Evolutionary conservation across 2,329 filamentous ascomycete genomes (phyloP), one percentile per base, ranked within the genome.

Genomic region (Dactylonectria estremocensis): DNA sequence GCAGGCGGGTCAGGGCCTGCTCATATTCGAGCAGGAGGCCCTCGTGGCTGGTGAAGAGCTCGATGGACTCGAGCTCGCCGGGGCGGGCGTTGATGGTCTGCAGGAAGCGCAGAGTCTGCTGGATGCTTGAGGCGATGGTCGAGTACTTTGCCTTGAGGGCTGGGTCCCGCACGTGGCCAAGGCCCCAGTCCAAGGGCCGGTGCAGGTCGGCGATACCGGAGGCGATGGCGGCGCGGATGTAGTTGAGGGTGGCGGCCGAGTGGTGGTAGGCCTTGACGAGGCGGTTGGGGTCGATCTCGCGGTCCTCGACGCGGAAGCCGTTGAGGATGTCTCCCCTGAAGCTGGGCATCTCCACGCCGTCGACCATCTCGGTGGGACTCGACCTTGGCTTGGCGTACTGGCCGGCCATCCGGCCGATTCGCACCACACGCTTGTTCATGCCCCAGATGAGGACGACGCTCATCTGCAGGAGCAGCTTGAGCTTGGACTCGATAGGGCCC

Each of bases 271-370:
- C 96, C 87, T 85, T 91, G 45, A 98, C 93, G 8, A 99, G 88
- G 45, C 96, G 89, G 56, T 89, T 88, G 1, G 96, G 95, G 78
- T 98, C 94, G 37, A 97, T 91, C 45, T 88, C 88, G 63, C 96
- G 86, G 70, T 95, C 90, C n/a, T 92, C 89, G 0, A 90, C 83
- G 43, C 90, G 88, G 82, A 92, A 97, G 28, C 95, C 95, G 78
- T 99, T 99, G 71, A 99, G 87, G 68, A 98, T 98, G 75, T 99
- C 96, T 16, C 96, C 96, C 59, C 96, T 88, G 87, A 98, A 99
- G 48, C 93, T 96, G 4, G 94, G 93, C 61, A 97, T 92, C 77
- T 94, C 90, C 67, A 90, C 89, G 58, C 95, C 95, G 71, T 97
- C 86, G 57, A 97, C 84, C 2, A 90, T 88, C 83, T 99, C 96